These are phyloP conservation scores for Parastagonospora avenae DNA, from an alignment of 2,329 filamentous ascomycete species.

Conservation along the genomic window DNA sequence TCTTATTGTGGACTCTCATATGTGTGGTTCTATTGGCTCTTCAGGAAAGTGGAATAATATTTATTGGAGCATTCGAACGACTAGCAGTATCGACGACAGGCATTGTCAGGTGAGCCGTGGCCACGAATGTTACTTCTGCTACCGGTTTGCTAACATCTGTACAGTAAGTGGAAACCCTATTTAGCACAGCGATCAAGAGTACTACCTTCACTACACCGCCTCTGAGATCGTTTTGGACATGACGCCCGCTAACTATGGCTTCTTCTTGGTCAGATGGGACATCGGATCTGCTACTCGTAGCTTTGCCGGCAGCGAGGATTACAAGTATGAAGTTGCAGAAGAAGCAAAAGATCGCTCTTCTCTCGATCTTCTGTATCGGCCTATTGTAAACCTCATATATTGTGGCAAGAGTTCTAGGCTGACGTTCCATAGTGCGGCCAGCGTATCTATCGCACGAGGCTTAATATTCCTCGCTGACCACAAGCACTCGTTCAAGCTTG, in stretches of 20 bases:
- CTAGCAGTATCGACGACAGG: conserved; percentile 11
- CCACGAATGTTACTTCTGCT: too few relatives aligned
- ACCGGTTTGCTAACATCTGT: too few relatives aligned
- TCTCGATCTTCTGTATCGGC: conserved; percentile 9
- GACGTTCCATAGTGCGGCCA: conserved; percentile 5
- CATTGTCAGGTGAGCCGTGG: neutral
- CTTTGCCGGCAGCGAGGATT: conserved; percentile 6
- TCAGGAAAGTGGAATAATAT: conserved; percentile 3
- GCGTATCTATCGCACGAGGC: conserved; percentile 9
- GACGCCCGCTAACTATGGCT: too few relatives aligned
- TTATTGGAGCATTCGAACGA: conserved; percentile 3
- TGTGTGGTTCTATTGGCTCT: conserved; percentile 8
- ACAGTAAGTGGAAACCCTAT: too few relatives aligned
- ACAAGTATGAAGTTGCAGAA: conserved; percentile 3
- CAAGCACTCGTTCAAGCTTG: conserved; percentile 6
- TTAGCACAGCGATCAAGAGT: too few relatives aligned
- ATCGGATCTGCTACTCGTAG: conserved; percentile 9
- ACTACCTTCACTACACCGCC: too few relatives aligned
- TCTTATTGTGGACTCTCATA: conserved; percentile 5
- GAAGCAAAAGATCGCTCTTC: conserved; percentile 12
- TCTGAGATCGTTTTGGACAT: too few relatives aligned
- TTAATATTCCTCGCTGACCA: conserved; percentile 11
- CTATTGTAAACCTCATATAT: conserved; percentile 4
- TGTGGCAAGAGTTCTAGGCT: neutral
- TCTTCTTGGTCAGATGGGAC: neutral